These are phyloP conservation scores for Phytopythium boreale DNA, from an alignment of 352 stramenopile genomes.

Conservation along the genomic window DNA sequence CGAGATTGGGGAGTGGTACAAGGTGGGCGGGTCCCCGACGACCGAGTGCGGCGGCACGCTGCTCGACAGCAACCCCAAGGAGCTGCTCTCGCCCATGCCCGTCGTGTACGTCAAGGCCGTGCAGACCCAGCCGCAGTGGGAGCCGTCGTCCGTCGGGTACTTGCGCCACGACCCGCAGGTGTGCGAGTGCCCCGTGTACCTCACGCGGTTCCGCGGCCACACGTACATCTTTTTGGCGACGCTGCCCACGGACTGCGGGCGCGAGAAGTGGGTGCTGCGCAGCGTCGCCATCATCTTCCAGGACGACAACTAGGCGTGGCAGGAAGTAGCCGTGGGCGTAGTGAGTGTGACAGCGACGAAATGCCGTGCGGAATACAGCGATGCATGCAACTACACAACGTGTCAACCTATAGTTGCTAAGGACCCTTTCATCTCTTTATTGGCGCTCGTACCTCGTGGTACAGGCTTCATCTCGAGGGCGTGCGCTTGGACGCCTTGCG, in stretches of 20 bases:
- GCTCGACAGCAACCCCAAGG: conserved; percentile 94
- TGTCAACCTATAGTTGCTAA: not conserved
- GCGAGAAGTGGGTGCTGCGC: conserved; percentile 94
- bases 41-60: conserved; percentile 88
- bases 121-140: conserved; percentile 91
- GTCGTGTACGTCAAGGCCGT: conserved; percentile 97
- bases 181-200: conserved; percentile 97
- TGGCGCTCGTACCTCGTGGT: not conserved
- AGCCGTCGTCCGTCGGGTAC: conserved; percentile 95
- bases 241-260: conserved; percentile 88
- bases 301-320: conserved; percentile 86
- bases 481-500: not conserved
- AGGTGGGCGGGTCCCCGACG: conserved; percentile 75
- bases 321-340: not conserved
- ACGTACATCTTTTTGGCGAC: conserved; percentile 97
- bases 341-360: too few relatives aligned
- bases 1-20: conserved; percentile 87
- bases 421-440: not conserved
- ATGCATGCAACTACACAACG: not conserved
- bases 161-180: conserved; percentile 89
- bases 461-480: not conserved
- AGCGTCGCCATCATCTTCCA: conserved; percentile 95
- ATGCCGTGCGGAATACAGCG: not conserved
- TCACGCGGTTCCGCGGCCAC: conserved; percentile 95
- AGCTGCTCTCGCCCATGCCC: conserved; percentile 91